Evolutionary conservation across 305 asterid genomes (phyloP).

Genomic region (Fraxinus ornus): DNA sequence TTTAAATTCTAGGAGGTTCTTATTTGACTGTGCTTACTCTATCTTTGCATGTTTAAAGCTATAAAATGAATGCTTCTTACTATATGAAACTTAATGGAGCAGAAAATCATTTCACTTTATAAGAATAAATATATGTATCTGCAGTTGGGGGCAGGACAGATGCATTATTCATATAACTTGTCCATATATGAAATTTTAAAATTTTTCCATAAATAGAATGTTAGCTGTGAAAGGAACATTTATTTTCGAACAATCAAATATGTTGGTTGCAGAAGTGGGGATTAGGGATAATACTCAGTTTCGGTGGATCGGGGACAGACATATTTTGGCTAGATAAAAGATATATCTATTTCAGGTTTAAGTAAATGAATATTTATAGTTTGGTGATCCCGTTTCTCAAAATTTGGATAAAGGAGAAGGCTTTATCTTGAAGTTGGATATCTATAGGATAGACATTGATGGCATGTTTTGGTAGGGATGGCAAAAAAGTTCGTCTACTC

Average conservation of each 20-base stretch:
- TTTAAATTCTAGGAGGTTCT: not conserved
- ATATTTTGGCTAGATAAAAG: not conserved
- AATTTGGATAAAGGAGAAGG: not conserved
- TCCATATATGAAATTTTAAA: not conserved
- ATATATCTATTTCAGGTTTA: not conserved
- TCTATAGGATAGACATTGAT: not conserved
- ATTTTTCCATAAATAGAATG: not conserved
- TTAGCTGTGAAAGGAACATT: not conserved
- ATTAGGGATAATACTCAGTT: not conserved
- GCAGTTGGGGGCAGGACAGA: not conserved
- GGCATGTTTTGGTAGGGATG: no score
- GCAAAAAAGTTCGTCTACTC: no score
- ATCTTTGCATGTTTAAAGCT: not conserved
- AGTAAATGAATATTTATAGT: not conserved
- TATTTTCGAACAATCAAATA: not conserved
- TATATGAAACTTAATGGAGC: not conserved
- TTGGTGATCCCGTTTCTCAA: not conserved
- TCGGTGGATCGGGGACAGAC: not conserved
- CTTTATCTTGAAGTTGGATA: not conserved
- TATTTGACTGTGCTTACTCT: not conserved
- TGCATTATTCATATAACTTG: not conserved
- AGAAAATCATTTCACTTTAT: not conserved
- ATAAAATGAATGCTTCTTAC: not conserved
- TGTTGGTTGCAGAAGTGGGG: not conserved
- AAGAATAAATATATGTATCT: not conserved